Base-by-base conservation (phyloP, 2,329 filamentous ascomycete genomes). In the Diaporthe sp. region DNA sequence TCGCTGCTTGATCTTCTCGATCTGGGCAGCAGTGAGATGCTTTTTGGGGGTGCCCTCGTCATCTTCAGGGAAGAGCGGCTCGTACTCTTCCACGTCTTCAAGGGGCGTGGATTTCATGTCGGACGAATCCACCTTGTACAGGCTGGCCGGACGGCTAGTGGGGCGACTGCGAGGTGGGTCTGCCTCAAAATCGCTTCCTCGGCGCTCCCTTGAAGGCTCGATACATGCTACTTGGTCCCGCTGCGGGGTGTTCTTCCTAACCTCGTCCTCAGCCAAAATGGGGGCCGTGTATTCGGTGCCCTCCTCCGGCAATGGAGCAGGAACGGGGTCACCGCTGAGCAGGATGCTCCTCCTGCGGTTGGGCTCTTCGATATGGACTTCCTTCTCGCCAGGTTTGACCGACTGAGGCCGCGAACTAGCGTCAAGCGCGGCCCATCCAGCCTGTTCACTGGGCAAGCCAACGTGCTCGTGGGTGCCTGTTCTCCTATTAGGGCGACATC, bases 81-180 rank as follows among this genome's bases (percentile, higher is more conserved):
- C 96, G 81, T 98, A 98, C 83, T 98, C 96, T 80, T 96, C 93
- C 7, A 98, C 94, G 80, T 98, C 94, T 79, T 97, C 95, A 12
- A 98, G 86, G 7, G 94, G 94, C 4, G 93, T 95, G 58, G 91
- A 85, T 81, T 86, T 85, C 83, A 93, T 82, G 83, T 93, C 87
- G 73, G 86, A 85, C 22, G 89, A 86, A 9, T 88, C 85, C 61
- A 86, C 87, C 77, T 89, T 91, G 81, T 93, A 91, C 55, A 92
- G 86, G 82, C 91, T 94, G 44, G 87, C 84, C n/a, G 92, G 89
- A 77, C 91, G 86, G 81, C 93, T 93, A n/a, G 86, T 86, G 13
- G 92, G 91, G 68, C 92, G 90, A 79, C 91, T 95, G 76, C 89
- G 89, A 7, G 90, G 86, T 49, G 78, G 78, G 51, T 89, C 87